Percentiles rank a stretch among this genome's conserved stretches.
These are phyloP conservation scores for Coniochaeta pulveracea DNA, from an alignment of 2,329 filamentous ascomycete genomes.

Conservation along the genomic window DNA sequence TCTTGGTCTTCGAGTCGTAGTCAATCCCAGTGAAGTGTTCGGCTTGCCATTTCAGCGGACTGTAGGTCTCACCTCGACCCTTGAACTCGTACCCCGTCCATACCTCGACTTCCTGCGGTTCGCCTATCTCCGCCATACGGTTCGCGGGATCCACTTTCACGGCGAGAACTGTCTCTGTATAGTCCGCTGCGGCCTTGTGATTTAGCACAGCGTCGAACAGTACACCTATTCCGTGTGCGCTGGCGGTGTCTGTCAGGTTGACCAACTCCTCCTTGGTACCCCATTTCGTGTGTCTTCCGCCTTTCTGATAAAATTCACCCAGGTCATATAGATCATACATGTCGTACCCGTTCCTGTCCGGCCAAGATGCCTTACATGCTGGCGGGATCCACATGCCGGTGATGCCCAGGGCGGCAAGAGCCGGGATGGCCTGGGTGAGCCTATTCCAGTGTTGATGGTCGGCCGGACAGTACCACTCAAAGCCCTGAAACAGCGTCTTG, in stretches of 20 bases:
- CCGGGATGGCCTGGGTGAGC: conserved; percentile 37
- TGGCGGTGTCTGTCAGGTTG: conserved; percentile 36
- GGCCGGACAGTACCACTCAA: conserved; percentile 61
- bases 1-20: conserved; percentile 43
- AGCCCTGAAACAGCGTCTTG: conserved; percentile 51
- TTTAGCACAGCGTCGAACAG: conserved; percentile 65
- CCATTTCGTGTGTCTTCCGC: conserved; percentile 53
- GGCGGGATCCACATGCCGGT: conserved; percentile 59
- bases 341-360: conserved; percentile 55
- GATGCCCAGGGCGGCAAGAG: conserved; percentile 47
- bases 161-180: conserved; percentile 14
- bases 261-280: conserved; percentile 50
- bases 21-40: conserved; percentile 59
- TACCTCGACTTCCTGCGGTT: conserved; percentile 49
- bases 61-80: conserved; percentile 48
- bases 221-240: conserved; percentile 40
- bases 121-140: conserved; percentile 39
- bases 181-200: conserved; percentile 59
- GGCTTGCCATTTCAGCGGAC: conserved; percentile 51
- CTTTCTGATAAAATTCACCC: conserved; percentile 65
- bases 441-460: conserved; percentile 51
- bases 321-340: conserved; percentile 60
- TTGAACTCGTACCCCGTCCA: conserved; percentile 60
- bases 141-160: conserved; percentile 23
- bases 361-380: conserved; percentile 54